phyloP scores from a whole-genome alignment of 148 eudicot species.

The Vaccinium vitisidaea region DNA sequence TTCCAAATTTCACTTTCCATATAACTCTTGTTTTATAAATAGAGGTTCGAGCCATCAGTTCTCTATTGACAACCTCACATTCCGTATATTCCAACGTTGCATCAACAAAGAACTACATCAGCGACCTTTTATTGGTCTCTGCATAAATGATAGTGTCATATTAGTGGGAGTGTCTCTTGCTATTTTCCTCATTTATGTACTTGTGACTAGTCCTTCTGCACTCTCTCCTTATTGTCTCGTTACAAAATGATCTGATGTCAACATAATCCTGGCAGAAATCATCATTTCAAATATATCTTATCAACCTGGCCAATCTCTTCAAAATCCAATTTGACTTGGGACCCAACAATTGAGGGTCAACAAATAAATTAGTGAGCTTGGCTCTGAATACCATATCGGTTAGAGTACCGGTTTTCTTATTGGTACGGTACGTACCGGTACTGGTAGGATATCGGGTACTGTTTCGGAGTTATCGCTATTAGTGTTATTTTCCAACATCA shows the following conservation, averaged over 20 bases:
- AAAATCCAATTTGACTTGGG: background rate
- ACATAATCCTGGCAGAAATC: background rate
- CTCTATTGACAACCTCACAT: background rate
- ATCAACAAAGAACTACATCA: background rate
- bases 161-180: background rate
- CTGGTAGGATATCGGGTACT: too few relatives aligned
- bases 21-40: background rate
- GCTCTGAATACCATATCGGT: too few relatives aligned
- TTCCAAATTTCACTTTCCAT: constrained; percentile 3
- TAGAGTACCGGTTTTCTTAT: too few relatives aligned
- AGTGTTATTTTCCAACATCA: too few relatives aligned
- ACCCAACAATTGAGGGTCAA: background rate
- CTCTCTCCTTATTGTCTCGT: background rate
- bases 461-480: too few relatives aligned
- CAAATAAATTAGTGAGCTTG: background rate
- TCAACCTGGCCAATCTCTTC: background rate
- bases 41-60: background rate
- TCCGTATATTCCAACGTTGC: background rate
- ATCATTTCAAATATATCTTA: too few relatives aligned
- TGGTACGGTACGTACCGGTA: too few relatives aligned
- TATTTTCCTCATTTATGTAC: background rate
- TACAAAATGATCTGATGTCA: too few relatives aligned
- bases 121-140: background rate
- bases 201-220: background rate
- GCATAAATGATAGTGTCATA: background rate